Evolutionary conservation across 2,329 filamentous ascomycete genomes (phyloP), one percentile per base, ranked within the genome.

Genomic region (Diaporthe ilicicola): DNA sequence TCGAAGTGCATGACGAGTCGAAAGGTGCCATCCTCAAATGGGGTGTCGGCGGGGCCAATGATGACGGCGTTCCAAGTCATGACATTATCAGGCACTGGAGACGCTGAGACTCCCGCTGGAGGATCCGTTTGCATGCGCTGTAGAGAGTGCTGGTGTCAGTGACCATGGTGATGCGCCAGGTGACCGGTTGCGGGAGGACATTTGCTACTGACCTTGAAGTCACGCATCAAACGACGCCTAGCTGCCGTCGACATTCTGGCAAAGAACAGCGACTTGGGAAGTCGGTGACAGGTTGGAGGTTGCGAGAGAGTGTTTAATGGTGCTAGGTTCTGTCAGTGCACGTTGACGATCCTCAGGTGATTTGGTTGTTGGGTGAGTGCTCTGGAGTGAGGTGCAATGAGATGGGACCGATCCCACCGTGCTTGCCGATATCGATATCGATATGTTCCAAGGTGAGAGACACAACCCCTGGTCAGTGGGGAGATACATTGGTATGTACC

Each of bases 31-130:
- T 99, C 96, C 83, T 99, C 96, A 78, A 98, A 99, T 1, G 96
- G 95, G 1, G 96, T 99, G 79, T 99, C 96, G 72, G 94, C 94
- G 48, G 95, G 95, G 12, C 95, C 95, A 77, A 99, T 98, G 74
- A 99, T 99, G 74, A 98, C 95, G 69, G 95, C 95, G 80, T 99
- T 99, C 95, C 94, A 97, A 62, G 94, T 97, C 94, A 97, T 97
- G 78, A 97, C 94, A 85, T 97, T 97, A 79, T 97, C 94, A 73
- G 95, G 94, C 56, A 98, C 93, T 8, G 96, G 96, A 67, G 95
- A 98, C 19, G 96, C 96, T 75, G 95, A 98, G 67, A 99, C 95
- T 71, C 96, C 96, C 65, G 95, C 95, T 12, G 96, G 96, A 81
- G 96, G 96, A 80, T 99, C 96, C 55, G 95, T 98, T 85, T 99